phyloP scores from a whole-genome alignment of 441 rosid genomes.

The Omphalea diandra region DNA sequence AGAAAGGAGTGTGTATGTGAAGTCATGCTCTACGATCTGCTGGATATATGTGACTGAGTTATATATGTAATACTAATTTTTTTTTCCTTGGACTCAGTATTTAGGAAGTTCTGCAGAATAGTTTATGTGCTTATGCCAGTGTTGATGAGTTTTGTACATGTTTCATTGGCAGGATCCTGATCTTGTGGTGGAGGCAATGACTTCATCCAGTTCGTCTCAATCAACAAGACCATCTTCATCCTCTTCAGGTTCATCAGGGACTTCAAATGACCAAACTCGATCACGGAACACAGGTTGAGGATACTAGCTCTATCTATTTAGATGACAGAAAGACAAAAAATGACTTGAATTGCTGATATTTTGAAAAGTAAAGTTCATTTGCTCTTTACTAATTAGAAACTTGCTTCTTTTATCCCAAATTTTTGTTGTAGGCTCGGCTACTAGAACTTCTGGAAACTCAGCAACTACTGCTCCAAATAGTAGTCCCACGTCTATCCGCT shows the following conservation, averaged over 20 bases:
- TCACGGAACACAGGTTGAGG: constrained; percentile 55
- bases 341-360: neutral
- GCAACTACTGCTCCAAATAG: constrained; percentile 52
- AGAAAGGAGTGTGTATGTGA: neutral
- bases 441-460: constrained; percentile 61
- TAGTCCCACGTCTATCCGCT: constrained; percentile 59
- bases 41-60: neutral
- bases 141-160: neutral
- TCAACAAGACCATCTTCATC: constrained; percentile 57
- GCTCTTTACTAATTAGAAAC: neutral
- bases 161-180: constrained; percentile 70
- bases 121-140: neutral
- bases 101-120: neutral
- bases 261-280: constrained; percentile 51
- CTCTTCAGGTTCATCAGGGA: constrained; percentile 48
- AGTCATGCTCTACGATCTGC: neutral
- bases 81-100: neutral
- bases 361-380: constrained; percentile 11
- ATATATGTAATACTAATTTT: no score
- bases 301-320: constrained; percentile 1
- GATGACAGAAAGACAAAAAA: neutral
- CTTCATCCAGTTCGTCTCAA: constrained; percentile 58
- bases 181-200: constrained; percentile 78
- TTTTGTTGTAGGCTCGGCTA: constrained; percentile 55
- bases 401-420: constrained; percentile 11